Percentiles rank a stretch among this genome's conserved stretches.
Conservation (phyloP, 345 rosid species). For the Brassica incana region DNA sequence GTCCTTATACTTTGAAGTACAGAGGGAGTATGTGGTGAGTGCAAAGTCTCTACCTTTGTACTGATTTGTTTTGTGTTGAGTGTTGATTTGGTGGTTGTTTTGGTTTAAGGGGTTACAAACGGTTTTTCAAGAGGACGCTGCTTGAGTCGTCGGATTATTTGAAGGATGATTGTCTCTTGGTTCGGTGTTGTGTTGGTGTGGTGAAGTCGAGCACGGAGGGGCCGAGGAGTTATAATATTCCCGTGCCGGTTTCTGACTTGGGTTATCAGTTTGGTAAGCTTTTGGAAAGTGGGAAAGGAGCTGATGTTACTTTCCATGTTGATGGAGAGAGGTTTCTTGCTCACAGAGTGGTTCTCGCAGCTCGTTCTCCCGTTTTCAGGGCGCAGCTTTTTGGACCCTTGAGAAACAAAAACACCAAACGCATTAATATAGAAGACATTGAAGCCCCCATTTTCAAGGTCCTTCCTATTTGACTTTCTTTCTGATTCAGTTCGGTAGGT, state of each 20-base stretch:
- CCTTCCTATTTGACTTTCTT: neutral
- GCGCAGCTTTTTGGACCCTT: slow-evolving; percentile 83
- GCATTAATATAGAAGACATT: slow-evolving; percentile 60
- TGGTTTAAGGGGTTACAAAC: slow-evolving; percentile 71
- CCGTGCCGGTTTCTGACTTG: slow-evolving; percentile 59
- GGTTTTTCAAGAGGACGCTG: slow-evolving; percentile 67
- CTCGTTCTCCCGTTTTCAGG: slow-evolving; percentile 78
- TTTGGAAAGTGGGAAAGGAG: slow-evolving; percentile 56
- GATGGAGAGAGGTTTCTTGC: slow-evolving; percentile 66
- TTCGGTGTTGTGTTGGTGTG: slow-evolving; percentile 73
- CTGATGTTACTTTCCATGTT: slow-evolving; percentile 60
- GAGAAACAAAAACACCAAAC: slow-evolving; percentile 51
- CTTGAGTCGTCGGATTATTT: slow-evolving; percentile 69
- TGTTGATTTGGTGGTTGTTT: slow-evolving; percentile 2
- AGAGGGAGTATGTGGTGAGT: slow-evolving; percentile 88
- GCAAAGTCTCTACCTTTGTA: neutral
- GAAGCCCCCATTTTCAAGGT: slow-evolving; percentile 76
- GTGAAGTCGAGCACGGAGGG: slow-evolving; percentile 74
- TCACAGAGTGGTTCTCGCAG: slow-evolving; percentile 72
- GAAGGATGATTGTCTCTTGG: slow-evolving; percentile 65
- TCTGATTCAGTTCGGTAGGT: neutral
- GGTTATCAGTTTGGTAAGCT: slow-evolving; percentile 61
- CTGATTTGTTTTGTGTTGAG: neutral
- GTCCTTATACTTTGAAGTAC: slow-evolving; percentile 73
- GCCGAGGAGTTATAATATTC: slow-evolving; percentile 60